Evolutionary conservation across 192 early-diverging fungal genomes (phyloP).

Genomic region (Coemansia sp.): DNA sequence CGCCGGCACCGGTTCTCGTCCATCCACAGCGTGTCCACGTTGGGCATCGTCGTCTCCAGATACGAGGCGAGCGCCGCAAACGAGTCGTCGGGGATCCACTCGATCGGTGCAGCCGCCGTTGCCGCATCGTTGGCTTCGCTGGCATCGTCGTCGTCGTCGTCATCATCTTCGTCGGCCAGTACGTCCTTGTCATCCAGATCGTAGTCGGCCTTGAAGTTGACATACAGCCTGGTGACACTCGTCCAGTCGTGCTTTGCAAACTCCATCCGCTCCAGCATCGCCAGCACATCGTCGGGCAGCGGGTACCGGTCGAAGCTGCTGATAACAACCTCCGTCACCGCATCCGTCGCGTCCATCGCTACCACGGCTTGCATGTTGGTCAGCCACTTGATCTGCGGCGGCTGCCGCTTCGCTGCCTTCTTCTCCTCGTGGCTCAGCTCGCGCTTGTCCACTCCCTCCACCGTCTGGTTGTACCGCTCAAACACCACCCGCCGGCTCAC

Average conservation of each 20-base stretch:
- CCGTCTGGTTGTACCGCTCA: conserved; percentile 33
- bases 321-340: conserved; percentile 19
- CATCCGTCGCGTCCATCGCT: neutral
- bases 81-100: conserved; percentile 39
- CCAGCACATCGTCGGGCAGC: conserved; percentile 25
- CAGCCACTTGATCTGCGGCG: conserved; percentile 21
- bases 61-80: conserved; percentile 21
- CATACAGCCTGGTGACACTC: conserved; percentile 10
- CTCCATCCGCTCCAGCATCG: conserved; percentile 12
- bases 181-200: conserved; percentile 25
- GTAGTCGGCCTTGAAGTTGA: conserved; percentile 31
- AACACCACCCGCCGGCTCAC: conserved; percentile 26
- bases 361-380: conserved; percentile 18
- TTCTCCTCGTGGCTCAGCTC: conserved; percentile 21
- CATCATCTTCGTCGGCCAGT: neutral
- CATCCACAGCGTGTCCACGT: conserved; percentile 23
- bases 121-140: neutral
- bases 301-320: conserved; percentile 30
- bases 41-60: conserved; percentile 12
- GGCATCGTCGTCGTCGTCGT: neutral
- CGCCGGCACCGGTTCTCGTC: conserved; percentile 32
- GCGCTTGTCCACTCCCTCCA: conserved; percentile 16
- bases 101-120: neutral
- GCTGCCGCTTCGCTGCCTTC: conserved; percentile 20
- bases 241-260: conserved; percentile 22